Evolutionary conservation across 805 yeast species (phyloP), one percentile per base, ranked within the genome.

Genomic region (Teunomyces panamensis): DNA sequence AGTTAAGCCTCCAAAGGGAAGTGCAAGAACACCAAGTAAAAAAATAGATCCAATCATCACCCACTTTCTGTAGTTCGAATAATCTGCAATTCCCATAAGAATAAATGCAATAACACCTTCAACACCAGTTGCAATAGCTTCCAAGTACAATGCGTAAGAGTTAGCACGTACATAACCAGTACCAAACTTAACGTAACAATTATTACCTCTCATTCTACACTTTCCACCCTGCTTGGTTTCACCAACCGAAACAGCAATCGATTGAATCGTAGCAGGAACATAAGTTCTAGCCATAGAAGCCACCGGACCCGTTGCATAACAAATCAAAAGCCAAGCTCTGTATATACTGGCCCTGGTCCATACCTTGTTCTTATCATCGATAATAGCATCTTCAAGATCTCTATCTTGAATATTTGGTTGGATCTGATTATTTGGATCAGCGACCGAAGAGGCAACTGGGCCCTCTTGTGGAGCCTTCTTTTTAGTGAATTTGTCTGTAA

Each of bases 271-370:
- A 0, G 74, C 75, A 5, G 75, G 73, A 16, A 72, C 68, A 49
- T 72, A 72, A 1, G 74, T 62, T 46, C 72, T 58, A 4, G 68
- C 46, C 75, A 72, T 69, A 9, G 75, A 65, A 1, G 75, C 64
- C 0, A 69, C 73, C 1, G 76, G 77, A 1, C 77, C 77, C 1
- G 75, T 71, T 2, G 71, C 55, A 50, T 63, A 71, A 49, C 75
- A 71, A 9, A 72, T 48, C 7, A 69, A 53, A 2, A 72, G 54
- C 77, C 77, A 72, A 7, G 69, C 52, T 20, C 63, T 45, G 43
- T 53, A 65, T 4, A 57, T 50, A 7, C 53, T 51, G 33, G 52
- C 57, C 39, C 50, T 53, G 11, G 44, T 48, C 63, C 64, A 62
- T 4, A 53, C 36, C 39, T 11, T 35, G 13, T 35, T 35, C 26